phyloP scores from a whole-genome alignment of 345 rosid genomes.

The Brassica cretica region DNA sequence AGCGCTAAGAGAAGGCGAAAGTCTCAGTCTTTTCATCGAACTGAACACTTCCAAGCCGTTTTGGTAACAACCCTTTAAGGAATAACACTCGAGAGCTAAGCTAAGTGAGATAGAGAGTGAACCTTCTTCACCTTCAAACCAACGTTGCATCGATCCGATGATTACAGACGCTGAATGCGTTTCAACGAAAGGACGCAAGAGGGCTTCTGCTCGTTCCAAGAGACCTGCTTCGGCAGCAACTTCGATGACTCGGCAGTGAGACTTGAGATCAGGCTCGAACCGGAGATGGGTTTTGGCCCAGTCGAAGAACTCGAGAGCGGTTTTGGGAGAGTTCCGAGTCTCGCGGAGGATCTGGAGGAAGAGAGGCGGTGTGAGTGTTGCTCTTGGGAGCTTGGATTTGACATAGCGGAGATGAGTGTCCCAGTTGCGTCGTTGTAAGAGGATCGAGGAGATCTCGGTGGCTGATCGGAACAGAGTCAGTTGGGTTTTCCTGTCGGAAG shows the following conservation, averaged over 20 bases:
- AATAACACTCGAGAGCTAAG: constrained; percentile 50
- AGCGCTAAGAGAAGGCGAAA: constrained; percentile 43
- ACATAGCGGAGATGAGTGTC: constrained; percentile 43
- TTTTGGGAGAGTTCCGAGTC: constrained; percentile 46
- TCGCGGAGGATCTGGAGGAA: constrained; percentile 56
- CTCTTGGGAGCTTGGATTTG: constrained; percentile 40
- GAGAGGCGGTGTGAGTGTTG: constrained; percentile 49
- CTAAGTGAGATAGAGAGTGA: constrained; percentile 41
- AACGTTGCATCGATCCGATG: constrained; percentile 46
- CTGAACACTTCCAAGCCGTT: constrained; percentile 53
- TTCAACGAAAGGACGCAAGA: constrained; percentile 47
- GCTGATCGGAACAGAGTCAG: constrained; percentile 44
- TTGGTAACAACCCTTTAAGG: constrained; percentile 37
- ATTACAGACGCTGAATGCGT: constrained; percentile 40
- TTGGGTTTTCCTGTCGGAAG: constrained; percentile 54
- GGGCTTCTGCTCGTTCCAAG: constrained; percentile 36
- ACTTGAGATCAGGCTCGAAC: constrained; percentile 57
- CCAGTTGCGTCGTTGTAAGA: constrained; percentile 61
- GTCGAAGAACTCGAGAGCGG: constrained; percentile 61
- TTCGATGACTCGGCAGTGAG: constrained; percentile 49
- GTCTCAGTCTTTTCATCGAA: constrained; percentile 43
- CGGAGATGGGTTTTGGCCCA: constrained; percentile 49
- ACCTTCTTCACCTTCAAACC: constrained; percentile 47
- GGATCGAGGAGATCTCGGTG: constrained; percentile 55
- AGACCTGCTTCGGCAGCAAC: constrained; percentile 41